These are phyloP conservation scores for Lachnellula cervina DNA, from an alignment of 2,329 filamentous ascomycete genomes.

Conservation along the genomic window DNA sequence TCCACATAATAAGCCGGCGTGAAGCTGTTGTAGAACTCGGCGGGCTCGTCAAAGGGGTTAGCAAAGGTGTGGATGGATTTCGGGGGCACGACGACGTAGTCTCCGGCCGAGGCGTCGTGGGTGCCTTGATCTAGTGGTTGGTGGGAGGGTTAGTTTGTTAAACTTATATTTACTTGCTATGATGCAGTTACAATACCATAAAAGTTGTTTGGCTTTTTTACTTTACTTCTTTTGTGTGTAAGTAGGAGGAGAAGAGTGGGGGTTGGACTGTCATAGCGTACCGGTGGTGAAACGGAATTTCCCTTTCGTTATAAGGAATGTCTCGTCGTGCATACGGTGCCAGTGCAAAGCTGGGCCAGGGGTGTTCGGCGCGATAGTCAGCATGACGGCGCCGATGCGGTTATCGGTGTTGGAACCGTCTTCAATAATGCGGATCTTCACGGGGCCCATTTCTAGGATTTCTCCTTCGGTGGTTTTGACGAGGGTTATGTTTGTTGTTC, in stretches of 20 bases:
- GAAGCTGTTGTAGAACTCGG: constrained; percentile 52
- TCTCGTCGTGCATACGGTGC: constrained; percentile 56
- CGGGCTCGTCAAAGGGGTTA: constrained; percentile 49
- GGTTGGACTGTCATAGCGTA: too few relatives aligned
- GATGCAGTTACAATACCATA: too few relatives aligned
- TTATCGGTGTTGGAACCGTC: constrained; percentile 38
- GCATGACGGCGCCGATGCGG: constrained; percentile 42
- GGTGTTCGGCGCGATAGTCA: constrained; percentile 44
- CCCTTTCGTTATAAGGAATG: constrained; percentile 50
- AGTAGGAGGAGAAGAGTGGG: too few relatives aligned
- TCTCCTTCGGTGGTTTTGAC: constrained; percentile 45
- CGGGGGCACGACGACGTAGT: constrained; percentile 51
- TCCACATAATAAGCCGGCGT: constrained; percentile 37
- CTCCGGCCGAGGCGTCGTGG: constrained; percentile 45
- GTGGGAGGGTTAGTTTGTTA: background rate
- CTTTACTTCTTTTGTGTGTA: too few relatives aligned
- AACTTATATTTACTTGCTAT: too few relatives aligned
- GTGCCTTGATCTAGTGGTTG: constrained; percentile 35
- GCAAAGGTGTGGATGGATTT: constrained; percentile 51
- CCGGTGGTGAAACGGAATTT: constrained; percentile 45
- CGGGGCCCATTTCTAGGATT: constrained; percentile 43
- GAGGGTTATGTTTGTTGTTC: constrained; percentile 29
- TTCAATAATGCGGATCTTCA: constrained; percentile 38
- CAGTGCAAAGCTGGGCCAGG: constrained; percentile 46
- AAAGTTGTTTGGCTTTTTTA: too few relatives aligned